These are phyloP conservation scores for Scutellaria galericulata DNA, from an alignment of 257 asterid species.

Conservation along the genomic window DNA sequence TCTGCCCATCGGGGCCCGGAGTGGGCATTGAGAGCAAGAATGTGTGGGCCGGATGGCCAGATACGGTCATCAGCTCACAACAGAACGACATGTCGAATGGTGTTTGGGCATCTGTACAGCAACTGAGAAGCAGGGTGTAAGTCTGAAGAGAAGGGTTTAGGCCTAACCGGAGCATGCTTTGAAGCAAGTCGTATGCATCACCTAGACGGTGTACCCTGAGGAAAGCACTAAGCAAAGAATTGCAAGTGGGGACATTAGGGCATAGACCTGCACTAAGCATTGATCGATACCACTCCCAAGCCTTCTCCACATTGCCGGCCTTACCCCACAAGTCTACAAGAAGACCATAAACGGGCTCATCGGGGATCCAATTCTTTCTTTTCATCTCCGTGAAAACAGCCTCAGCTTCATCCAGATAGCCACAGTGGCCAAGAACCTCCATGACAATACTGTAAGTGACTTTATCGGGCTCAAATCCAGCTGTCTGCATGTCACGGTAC, in stretches of 20 bases:
- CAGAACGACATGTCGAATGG: conserved; percentile 75
- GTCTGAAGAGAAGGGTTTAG: conserved; percentile 84
- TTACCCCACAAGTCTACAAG: conserved; percentile 95
- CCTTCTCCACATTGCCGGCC: conserved; percentile 85
- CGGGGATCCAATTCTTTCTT: conserved; percentile 92
- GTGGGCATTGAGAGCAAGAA: conserved; percentile 86
- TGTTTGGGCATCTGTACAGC: conserved; percentile 87
- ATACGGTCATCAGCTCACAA: conserved; percentile 75
- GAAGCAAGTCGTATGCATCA: conserved; percentile 82
- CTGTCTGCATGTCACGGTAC: conserved; percentile 88
- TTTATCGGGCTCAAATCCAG: conserved; percentile 93
- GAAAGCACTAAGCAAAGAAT: conserved; percentile 90
- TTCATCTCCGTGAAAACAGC: conserved; percentile 85
- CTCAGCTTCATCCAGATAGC: conserved; percentile 91
- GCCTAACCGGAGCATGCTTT: conserved; percentile 77
- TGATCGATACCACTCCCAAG: conserved; percentile 85
- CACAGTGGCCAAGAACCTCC: conserved; percentile 99
- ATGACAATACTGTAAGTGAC: conserved; percentile 93
- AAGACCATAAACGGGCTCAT: conserved; percentile 95
- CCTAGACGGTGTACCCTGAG: conserved; percentile 83
- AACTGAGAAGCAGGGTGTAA: conserved; percentile 87
- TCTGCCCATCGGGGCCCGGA: conserved; percentile 87
- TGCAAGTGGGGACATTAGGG: conserved; percentile 96
- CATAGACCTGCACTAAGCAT: conserved; percentile 81
- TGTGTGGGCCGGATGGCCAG: conserved; percentile 85